A percentile compares a stretch with the other conserved stretches of the same genome.
These are phyloP conservation scores for Podaxis pistillaris DNA, from an alignment of 768 basidiomycete species.

Conservation along the genomic window DNA sequence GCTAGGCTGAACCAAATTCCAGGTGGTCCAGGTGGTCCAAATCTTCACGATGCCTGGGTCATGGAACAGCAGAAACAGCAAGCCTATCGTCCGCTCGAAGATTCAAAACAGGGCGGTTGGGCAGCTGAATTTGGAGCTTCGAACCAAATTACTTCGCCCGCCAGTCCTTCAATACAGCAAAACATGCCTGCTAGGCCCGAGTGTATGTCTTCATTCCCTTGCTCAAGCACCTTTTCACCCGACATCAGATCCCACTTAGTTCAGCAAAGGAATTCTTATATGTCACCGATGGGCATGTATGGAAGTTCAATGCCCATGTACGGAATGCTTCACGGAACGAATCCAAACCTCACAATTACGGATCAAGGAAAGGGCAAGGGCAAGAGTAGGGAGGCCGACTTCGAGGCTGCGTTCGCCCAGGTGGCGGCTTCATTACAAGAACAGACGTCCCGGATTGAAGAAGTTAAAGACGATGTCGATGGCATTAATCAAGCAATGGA, in stretches of 20 bases:
- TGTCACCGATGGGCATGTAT: slow-evolving; percentile 33
- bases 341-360: slow-evolving; percentile 21
- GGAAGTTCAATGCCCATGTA: slow-evolving; percentile 39
- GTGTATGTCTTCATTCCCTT: slow-evolving; percentile 30
- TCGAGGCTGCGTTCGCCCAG: slow-evolving; percentile 83
- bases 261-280: slow-evolving; percentile 41
- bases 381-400: slow-evolving; percentile 74
- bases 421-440: slow-evolving; percentile 46
- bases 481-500: slow-evolving; percentile 46
- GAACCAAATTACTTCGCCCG: slow-evolving; percentile 23
- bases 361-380: slow-evolving; percentile 67
- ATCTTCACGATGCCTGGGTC: slow-evolving; percentile 53
- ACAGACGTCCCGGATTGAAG: slow-evolving; percentile 34
- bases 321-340: slow-evolving; percentile 32
- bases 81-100: slow-evolving; percentile 33
- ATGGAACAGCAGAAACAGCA: slow-evolving; percentile 44
- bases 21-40: slow-evolving; percentile 26
- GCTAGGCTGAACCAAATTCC: slow-evolving; percentile 32
- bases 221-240: background rate
- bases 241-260: slow-evolving; percentile 22
- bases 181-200: slow-evolving; percentile 32
- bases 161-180: slow-evolving; percentile 31
- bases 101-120: slow-evolving; percentile 43
- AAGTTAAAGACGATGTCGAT: slow-evolving; percentile 44
- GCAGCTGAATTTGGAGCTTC: slow-evolving; percentile 50